These are phyloP conservation scores for Blastobotrys serpentis DNA, from an alignment of 1,139 yeast species.

Conservation along the genomic window DNA sequence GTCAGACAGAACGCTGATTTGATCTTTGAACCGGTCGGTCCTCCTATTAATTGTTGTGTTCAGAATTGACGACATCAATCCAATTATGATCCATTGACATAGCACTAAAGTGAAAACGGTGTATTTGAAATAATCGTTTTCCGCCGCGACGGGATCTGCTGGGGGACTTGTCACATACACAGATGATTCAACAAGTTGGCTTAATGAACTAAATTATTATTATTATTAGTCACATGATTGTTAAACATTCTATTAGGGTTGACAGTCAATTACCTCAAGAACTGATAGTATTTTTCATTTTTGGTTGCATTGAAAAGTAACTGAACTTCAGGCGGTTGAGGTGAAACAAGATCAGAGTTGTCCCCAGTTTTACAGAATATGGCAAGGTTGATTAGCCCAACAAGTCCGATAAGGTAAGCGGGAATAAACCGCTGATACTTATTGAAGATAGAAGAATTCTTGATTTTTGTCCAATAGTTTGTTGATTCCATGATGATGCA, in stretches of 20 bases:
- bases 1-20: conserved; percentile 1
- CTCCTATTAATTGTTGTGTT: background rate
- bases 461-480: background rate
- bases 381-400: background rate
- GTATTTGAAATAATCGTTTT: background rate
- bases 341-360: background rate
- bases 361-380: background rate
- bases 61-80: background rate
- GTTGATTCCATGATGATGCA: background rate
- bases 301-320: background rate
- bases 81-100: conserved; percentile 4
- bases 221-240: too few species aligned
- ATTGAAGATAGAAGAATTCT: background rate
- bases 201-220: conserved; percentile 3
- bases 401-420: background rate
- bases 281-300: conserved; percentile 4
- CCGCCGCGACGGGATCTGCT: background rate
- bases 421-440: background rate
- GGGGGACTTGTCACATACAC: background rate
- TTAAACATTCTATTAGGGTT: too few species aligned
- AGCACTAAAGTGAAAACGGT: background rate
- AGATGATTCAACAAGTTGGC: conserved; percentile 3
- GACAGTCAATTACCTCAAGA: conserved; percentile 3
- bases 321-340: background rate
- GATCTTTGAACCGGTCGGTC: background rate